These are phyloP conservation scores for Tuber borchii DNA, from an alignment of 495 filamentous ascomycete genomes.

Conservation along the genomic window DNA sequence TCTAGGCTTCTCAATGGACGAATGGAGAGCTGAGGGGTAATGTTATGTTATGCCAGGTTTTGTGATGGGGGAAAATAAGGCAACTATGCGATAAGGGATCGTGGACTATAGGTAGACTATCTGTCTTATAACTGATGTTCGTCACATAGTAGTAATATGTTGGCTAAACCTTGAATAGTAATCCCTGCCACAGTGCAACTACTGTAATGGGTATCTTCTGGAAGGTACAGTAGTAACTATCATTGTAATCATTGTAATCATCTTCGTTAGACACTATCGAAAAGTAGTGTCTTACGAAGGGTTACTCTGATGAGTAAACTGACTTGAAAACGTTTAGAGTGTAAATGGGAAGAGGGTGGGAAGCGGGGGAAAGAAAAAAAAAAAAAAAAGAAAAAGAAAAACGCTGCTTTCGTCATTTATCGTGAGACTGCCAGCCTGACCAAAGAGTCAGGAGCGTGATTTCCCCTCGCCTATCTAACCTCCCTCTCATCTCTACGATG, in stretches of 20 bases:
- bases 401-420: not conserved
- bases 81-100: not conserved
- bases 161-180: not conserved
- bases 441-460: not conserved
- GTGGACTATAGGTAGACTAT: not conserved
- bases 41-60: not conserved
- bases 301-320: not conserved
- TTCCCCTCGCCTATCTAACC: not conserved
- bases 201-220: not conserved
- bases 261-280: not conserved
- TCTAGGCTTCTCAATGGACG: not conserved
- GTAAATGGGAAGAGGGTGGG: not conserved
- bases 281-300: not conserved
- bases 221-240: not conserved
- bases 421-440: not conserved
- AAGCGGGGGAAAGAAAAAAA: not conserved
- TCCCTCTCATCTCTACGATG: not conserved
- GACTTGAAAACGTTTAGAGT: not conserved
- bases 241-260: not conserved
- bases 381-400: not conserved
- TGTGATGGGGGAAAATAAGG: not conserved
- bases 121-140: not conserved
- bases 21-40: not conserved
- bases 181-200: not conserved
- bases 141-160: not conserved